phyloP scores from a whole-genome alignment of 2,329 filamentous ascomycete species.

The Venturia oleaginea region DNA sequence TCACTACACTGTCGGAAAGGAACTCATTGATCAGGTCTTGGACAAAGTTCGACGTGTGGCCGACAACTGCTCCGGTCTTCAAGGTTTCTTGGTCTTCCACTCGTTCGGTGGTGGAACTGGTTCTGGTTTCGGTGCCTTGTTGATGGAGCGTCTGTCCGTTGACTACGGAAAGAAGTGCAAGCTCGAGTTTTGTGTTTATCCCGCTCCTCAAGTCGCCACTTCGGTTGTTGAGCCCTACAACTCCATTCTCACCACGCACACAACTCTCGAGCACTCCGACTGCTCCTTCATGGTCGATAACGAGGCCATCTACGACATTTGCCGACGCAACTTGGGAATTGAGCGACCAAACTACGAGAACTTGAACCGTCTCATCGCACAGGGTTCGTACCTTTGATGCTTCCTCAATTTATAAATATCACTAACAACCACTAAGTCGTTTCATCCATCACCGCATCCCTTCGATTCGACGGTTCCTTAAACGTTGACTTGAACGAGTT shows the following conservation, averaged over 20 bases:
- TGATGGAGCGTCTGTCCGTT: constrained; percentile 97
- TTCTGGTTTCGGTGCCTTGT: constrained; percentile 93
- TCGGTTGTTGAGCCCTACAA: constrained; percentile 99
- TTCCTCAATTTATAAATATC: not conserved
- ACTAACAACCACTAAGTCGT: constrained; percentile 56
- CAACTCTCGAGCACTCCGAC: constrained; percentile 97
- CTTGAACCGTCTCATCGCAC: constrained; percentile 95
- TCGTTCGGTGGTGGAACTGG: constrained; percentile 98
- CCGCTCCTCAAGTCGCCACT: constrained; percentile 91
- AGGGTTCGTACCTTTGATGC: constrained; percentile 51
- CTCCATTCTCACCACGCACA: constrained; percentile 98
- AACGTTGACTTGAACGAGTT: constrained; percentile 99
- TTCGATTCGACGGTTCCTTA: constrained; percentile 95
- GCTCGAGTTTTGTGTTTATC: constrained; percentile 99
- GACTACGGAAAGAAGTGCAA: constrained; percentile 99
- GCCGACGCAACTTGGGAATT: constrained; percentile 92
- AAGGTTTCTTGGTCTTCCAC: constrained; percentile 99
- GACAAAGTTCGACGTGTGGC: constrained; percentile 97
- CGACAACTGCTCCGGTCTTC: constrained; percentile 95
- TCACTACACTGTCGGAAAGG: constrained; percentile 99
- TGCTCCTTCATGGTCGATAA: constrained; percentile 99
- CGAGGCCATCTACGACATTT: constrained; percentile 99
- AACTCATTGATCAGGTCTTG: constrained; percentile 94
- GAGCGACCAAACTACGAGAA: constrained; percentile 98
- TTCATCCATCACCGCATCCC: constrained; percentile 94